Conservation (phyloP, 441 rosid genomes). For the Mallotus japonicus region DNA sequence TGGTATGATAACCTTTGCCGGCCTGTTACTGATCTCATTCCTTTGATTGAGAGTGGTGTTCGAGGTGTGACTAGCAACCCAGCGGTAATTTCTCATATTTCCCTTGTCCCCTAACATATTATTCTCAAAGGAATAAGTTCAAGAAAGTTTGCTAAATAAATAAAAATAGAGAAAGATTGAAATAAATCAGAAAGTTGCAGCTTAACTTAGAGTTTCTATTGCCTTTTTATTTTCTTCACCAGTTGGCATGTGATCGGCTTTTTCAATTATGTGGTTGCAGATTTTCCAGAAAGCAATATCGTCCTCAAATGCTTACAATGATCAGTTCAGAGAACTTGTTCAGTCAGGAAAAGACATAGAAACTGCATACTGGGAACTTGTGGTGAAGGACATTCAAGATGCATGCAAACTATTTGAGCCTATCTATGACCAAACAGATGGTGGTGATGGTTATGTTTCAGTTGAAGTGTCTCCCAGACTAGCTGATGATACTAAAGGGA, state of each 20-base stretch:
- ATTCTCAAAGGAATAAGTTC: not conserved
- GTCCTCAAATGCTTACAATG: constrained; percentile 92
- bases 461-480: constrained; percentile 96
- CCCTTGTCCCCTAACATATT: not conserved
- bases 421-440: constrained; percentile 86
- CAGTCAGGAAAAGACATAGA: constrained; percentile 90
- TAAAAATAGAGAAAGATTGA: not conserved
- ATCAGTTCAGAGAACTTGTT: constrained; percentile 92
- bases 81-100: constrained; percentile 51
- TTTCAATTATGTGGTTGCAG: constrained; percentile 44
- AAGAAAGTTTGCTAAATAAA: not conserved
- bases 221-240: not conserved
- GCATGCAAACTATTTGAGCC: constrained; percentile 95
- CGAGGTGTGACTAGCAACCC: constrained; percentile 99
- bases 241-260: constrained; percentile 11
- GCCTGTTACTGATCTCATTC: constrained; percentile 93
- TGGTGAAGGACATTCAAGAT: constrained; percentile 96
- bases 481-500: constrained; percentile 82
- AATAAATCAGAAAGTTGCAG: not conserved
- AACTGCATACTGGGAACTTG: constrained; percentile 94
- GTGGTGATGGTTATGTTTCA: constrained; percentile 92
- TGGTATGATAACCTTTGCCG: constrained; percentile 99
- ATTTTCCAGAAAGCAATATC: constrained; percentile 98
- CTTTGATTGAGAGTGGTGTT: constrained; percentile 79
- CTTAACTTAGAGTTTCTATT: not conserved